Base-by-base conservation (phyloP, 2,329 filamentous ascomycete species). In the Cercospora canescens region DNA sequence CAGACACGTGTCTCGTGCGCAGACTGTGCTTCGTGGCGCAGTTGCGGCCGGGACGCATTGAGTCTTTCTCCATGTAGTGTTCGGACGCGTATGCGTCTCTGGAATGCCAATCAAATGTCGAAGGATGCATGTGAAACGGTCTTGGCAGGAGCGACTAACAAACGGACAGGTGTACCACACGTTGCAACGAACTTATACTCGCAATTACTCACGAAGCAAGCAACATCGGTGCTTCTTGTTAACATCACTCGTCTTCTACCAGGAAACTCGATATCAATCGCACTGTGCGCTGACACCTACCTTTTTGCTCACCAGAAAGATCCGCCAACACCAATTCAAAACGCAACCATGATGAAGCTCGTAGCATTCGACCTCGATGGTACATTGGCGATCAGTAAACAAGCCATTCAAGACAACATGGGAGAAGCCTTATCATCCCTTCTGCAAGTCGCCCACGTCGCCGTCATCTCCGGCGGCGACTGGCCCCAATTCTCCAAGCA, bases 401-500 rank as follows among this genome's bases (percentile, higher is more conserved):
- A 79, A 67, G 16, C 50, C n/a, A 32, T 62, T 1, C 30, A 62
- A 56, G 73, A 76, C 50, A 60, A 66, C 18, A 79, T 79, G 77
- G 73, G 72, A 26, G 70, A 75, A 56, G 75, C 77, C 14, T 66
- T 79, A 2, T 72, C 77, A 54, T 67, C 73, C 62, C 74, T 81
- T 7, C 77, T 80, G n/a, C 32, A 67, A 45, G 79, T 80, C 54
- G 75, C 79, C 56, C 71, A 81, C 68, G 78, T 81, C 26, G 76
- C 77, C 41, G 74, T 81, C 58, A 81, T 81, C 71, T 81, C 78
- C 0, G 79, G 78, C 56, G 79, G 78, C 32, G 79, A 81, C 72
- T 81, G 78, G 79, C 76, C 76, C 6, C 79, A 81, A 67, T 80
- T 81, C 72, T 66, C 80, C 61, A 80, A 79, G 71, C 79, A 81